Evolutionary conservation across 331 rosid species (phyloP), one percentile per base, ranked within the genome.

Genomic region (Acacia concinna): DNA sequence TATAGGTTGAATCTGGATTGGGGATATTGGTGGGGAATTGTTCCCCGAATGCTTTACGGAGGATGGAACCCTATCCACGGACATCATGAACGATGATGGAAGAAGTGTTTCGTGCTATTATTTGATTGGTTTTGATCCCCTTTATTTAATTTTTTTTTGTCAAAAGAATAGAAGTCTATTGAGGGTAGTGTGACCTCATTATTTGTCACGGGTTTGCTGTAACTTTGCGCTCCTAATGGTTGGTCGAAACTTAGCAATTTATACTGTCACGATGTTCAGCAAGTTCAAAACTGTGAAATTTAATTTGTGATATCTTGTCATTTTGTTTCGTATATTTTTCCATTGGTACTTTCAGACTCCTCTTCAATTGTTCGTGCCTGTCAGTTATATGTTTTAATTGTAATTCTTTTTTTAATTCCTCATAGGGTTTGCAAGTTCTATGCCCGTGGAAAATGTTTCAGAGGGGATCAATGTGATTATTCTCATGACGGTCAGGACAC

Each of bases 391-490:
- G 8, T 69, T 44, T 57, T 21, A 21, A 79, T 31, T 17, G 10
- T 62, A 0, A 13, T 63, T 12, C 46, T 57, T 71, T 27, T 83
- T 73, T 82, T 68, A 10, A 10, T 31, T 69, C 81, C 46, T 87
- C 27, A 69, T 30, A 93, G 99, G 97, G 84, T 86, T 70, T 96
- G 99, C 89, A 96, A 93, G 91, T 96, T 91, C 83, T 91, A 89
- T 81, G 90, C 97, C 51, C 94, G 96, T 56, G 99, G 99, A 46
- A 81, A 87, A 7, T 96, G 99, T 78, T 84, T 89, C 73, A 96
- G 93, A 87, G 99, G 99, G 84, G 98, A 91, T 65, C 92, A 88
- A 86, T 96, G 98, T 59, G 92, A 96, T 85, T 96, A 79, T 86
- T 63, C 88, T 20, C 99, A 96, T 85, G 93, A 89, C 68, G 87